Percentiles rank a stretch among this genome's conserved stretches.
Conservation (phyloP, 257 asterid species). For the Asclepias syriaca region DNA sequence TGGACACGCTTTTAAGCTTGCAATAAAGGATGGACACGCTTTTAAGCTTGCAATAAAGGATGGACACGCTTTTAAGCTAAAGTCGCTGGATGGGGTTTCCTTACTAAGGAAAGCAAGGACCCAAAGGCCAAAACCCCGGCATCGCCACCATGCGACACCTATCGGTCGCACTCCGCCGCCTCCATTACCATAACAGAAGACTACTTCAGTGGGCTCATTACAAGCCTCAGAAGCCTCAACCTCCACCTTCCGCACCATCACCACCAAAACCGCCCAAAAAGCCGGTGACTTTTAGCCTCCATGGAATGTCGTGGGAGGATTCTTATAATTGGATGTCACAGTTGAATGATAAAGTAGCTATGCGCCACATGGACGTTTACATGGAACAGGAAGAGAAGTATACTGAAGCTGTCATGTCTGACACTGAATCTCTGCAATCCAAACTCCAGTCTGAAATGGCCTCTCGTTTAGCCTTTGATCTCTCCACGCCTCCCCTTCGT, state of each 20-base stretch:
- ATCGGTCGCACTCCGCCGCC: slow-evolving; percentile 41
- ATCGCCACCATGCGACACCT: slow-evolving; percentile 59
- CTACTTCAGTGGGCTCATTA: slow-evolving; percentile 44
- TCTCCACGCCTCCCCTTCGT: slow-evolving; percentile 79
- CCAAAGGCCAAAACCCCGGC: slow-evolving; percentile 27
- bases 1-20: not conserved
- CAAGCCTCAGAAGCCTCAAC: slow-evolving; percentile 66
- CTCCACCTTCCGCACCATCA: slow-evolving; percentile 66
- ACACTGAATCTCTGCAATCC: slow-evolving; percentile 66
- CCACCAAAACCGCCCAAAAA: slow-evolving; percentile 85
- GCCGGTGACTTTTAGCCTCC: slow-evolving; percentile 55
- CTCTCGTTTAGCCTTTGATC: slow-evolving; percentile 62
- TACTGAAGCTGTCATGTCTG: slow-evolving; percentile 81
- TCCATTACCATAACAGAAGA: slow-evolving; percentile 17
- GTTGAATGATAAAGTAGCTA: slow-evolving; percentile 72
- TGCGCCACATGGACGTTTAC: slow-evolving; percentile 96
- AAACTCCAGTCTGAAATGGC: slow-evolving; percentile 91
- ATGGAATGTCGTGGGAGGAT: slow-evolving; percentile 88
- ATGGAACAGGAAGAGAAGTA: slow-evolving; percentile 99
- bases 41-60: not conserved
- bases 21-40: not conserved
- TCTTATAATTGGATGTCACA: slow-evolving; percentile 92
- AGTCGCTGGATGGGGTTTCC: no score
- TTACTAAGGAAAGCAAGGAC: not conserved
- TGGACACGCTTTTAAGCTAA: not conserved